These are phyloP conservation scores for Vaccinium macrocarpon DNA, from an alignment of 148 eudicot genomes.

Conservation along the genomic window DNA sequence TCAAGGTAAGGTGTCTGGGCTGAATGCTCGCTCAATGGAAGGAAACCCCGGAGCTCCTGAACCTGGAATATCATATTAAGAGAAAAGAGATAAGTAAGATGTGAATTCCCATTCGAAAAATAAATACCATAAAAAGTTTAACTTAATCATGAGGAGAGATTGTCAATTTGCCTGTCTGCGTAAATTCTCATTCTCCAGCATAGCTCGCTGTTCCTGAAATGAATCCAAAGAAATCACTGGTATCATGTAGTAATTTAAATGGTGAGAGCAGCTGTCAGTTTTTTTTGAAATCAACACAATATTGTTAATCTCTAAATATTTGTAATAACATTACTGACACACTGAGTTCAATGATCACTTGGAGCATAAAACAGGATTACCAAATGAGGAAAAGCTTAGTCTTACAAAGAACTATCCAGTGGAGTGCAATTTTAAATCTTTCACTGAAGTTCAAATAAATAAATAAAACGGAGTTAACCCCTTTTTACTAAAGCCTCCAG, in stretches of 20 bases:
- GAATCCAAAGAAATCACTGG: not conserved
- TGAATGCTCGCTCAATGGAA: constrained; percentile 30
- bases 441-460: not conserved
- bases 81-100: not conserved
- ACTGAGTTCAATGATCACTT: not conserved
- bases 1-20: constrained; percentile 37
- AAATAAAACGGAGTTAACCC: not conserved
- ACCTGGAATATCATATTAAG: constrained; percentile 34
- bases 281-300: not conserved
- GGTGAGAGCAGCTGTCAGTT: not conserved
- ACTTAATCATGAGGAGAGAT: not conserved
- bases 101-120: not conserved
- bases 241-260: not conserved
- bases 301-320: not conserved
- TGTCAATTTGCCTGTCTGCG: constrained; percentile 54
- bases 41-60: constrained; percentile 51
- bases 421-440: not conserved
- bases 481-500: not conserved
- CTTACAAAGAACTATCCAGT: not conserved
- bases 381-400: not conserved
- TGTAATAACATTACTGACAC: not conserved
- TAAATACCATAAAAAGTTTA: not conserved
- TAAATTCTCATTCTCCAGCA: constrained; percentile 60
- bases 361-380: not conserved
- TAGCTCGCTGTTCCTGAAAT: constrained; percentile 57